These are phyloP conservation scores for Xylaria grammica DNA, from an alignment of 495 filamentous ascomycete species.

Conservation along the genomic window DNA sequence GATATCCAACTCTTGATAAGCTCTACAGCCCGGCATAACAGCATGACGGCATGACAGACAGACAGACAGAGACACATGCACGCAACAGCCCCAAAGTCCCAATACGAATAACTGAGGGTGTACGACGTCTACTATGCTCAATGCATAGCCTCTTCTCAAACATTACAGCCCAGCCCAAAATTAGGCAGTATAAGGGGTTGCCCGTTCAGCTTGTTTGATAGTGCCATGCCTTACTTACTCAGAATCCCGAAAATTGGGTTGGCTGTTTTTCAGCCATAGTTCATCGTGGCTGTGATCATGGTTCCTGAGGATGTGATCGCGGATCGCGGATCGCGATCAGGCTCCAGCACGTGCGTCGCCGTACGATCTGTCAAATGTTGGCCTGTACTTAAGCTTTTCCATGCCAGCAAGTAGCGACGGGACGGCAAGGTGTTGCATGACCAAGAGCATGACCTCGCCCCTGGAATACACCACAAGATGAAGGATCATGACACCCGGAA, in stretches of 20 bases:
- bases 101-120: not conserved
- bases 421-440: slow-evolving; percentile 2
- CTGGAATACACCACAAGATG: not conserved
- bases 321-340: not conserved
- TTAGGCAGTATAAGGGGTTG: not conserved
- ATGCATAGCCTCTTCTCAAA: not conserved
- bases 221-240: not conserved
- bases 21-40: not conserved
- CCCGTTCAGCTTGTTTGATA: not conserved
- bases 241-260: not conserved
- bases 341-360: not conserved
- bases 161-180: not conserved
- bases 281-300: not conserved
- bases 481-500: slow-evolving; percentile 13
- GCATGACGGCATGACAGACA: not conserved
- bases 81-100: slow-evolving; percentile 3
- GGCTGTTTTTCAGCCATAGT: not conserved
- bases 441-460: no score
- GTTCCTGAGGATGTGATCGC: not conserved
- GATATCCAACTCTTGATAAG: not conserved
- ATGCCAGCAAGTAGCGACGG: not conserved
- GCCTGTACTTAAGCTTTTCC: not conserved
- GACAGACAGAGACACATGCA: not conserved
- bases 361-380: slow-evolving; percentile 4
- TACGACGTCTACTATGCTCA: not conserved